Conservation (phyloP, 1,139 yeast genomes). For the Hemisphaericaspora xylofermentans region DNA sequence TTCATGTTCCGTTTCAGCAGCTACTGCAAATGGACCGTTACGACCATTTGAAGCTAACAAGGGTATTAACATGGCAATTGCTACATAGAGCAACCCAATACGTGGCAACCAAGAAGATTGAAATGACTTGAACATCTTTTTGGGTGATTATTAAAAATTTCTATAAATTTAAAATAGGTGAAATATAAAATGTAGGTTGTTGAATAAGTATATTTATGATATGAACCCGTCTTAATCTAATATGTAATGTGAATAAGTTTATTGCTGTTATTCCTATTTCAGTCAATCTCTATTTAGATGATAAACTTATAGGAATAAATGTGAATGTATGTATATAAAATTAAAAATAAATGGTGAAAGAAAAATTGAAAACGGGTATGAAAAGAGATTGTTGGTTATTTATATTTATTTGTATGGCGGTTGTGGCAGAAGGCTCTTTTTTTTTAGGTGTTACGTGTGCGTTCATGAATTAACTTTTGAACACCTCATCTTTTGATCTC, state of each 20-base stretch:
- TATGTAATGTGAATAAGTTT: background rate
- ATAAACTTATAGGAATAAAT: background rate
- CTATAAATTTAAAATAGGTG: background rate
- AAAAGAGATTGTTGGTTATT: too few species aligned
- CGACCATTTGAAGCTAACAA: slow-evolving; percentile 33
- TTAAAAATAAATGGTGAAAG: background rate
- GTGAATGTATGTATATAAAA: background rate
- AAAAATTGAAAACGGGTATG: background rate
- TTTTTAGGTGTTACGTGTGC: background rate
- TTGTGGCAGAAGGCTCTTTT: background rate
- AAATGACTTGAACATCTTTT: slow-evolving; percentile 10
- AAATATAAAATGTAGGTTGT: background rate
- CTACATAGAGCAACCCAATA: slow-evolving; percentile 17
- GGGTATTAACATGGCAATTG: slow-evolving; percentile 46
- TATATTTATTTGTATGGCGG: too few species aligned
- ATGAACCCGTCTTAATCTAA: background rate
- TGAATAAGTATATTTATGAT: background rate
- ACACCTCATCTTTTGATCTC: slow-evolving; percentile 1
- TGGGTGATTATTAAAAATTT: background rate
- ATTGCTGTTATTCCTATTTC: background rate
- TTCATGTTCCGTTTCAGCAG: slow-evolving; percentile 41
- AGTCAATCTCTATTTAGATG: background rate
- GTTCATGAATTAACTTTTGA: background rate
- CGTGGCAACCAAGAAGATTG: slow-evolving; percentile 16
- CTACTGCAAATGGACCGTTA: slow-evolving; percentile 31